Evolutionary conservation across 2,329 filamentous ascomycete genomes (phyloP), one percentile per base, ranked within the genome.

Genomic region (Aspergillus unguis): DNA sequence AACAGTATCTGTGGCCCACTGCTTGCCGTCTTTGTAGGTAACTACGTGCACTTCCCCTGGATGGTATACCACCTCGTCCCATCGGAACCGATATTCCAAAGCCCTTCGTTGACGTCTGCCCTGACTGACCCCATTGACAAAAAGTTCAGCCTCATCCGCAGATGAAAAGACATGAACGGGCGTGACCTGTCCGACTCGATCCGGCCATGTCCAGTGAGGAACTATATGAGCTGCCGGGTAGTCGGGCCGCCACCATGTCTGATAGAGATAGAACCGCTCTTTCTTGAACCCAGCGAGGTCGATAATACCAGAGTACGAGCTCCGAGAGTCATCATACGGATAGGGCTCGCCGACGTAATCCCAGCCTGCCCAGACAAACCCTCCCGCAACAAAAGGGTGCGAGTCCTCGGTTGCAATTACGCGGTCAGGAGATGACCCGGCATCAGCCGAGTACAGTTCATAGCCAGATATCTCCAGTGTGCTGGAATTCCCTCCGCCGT

Each of bases 131-230:
- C 50, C 50, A 26, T 52, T 52, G 1, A 52, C 10, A 17, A 48
- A 52, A 2, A 52, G 31, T 23, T 44, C 44, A 2, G 50, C 50
- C 37, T 52, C 50, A 25, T 52, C 50, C 2, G 28, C 50, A 11
- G 44, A 42, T 5, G 50, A 28, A 41, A 52, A 52, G 10, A 52
- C 50, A 29, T 52, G 50, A 5, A 52, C 50, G 5, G 50, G 50
- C 0, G 50, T 52, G 1, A 47, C 32, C 44, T 52, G 2, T 4
- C 50, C 50, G 23, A 36, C 32, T 11, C 50, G 28, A 5, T 42
- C 29, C 2, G 44, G 44, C 50, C 50, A 52, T 6, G 25, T 52
- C 50, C 50, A 52, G 27, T 48, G 50, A 2, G 50, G 50, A 2
- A 52, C 25, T n/a, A 52, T 52, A 31, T 48, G 44, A 6, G 50